Percentiles rank a stretch among this genome's conserved stretches.
phyloP scores from a whole-genome alignment of 225 moss, liverwort and hornwort genomes.

The Asterella californica region DNA sequence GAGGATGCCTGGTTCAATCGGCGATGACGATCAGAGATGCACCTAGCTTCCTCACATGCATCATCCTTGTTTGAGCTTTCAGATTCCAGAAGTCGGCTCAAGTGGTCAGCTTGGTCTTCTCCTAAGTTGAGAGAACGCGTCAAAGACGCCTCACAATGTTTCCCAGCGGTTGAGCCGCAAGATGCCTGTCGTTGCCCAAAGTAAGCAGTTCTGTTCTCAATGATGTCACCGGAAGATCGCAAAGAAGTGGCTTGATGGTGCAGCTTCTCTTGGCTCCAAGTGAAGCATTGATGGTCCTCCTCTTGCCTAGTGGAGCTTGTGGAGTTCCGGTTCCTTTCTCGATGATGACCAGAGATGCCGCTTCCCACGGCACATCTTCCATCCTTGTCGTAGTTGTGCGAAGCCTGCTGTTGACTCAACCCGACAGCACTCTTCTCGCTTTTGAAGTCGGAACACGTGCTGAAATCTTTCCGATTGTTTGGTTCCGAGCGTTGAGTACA shows the following conservation, averaged over 20 bases:
- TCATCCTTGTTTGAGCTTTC: slow-evolving; percentile 5
- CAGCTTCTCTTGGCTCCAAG: not conserved
- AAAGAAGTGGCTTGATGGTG: not conserved
- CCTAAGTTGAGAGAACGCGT: not conserved
- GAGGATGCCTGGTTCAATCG: not conserved
- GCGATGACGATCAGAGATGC: not conserved
- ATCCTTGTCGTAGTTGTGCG: not conserved
- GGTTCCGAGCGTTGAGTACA: too few species aligned
- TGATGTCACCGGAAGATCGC: not conserved
- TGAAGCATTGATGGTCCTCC: not conserved
- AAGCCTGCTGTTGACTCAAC: not conserved
- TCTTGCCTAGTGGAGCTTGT: not conserved
- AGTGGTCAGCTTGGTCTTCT: not conserved
- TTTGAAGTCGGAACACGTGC: not conserved
- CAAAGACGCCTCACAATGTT: not conserved
- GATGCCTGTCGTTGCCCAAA: not conserved
- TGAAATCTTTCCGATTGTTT: not conserved
- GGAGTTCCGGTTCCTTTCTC: not conserved
- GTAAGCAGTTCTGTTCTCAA: too few species aligned
- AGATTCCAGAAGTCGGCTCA: not conserved
- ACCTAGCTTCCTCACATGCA: not conserved
- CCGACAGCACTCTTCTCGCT: not conserved
- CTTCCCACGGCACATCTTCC: not conserved
- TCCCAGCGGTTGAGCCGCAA: not conserved
- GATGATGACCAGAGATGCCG: not conserved